Evolutionary conservation across 768 basidiomycete species (phyloP), one percentile per base, ranked within the genome.

Genomic region (Mrakia hoshinonis): DNA sequence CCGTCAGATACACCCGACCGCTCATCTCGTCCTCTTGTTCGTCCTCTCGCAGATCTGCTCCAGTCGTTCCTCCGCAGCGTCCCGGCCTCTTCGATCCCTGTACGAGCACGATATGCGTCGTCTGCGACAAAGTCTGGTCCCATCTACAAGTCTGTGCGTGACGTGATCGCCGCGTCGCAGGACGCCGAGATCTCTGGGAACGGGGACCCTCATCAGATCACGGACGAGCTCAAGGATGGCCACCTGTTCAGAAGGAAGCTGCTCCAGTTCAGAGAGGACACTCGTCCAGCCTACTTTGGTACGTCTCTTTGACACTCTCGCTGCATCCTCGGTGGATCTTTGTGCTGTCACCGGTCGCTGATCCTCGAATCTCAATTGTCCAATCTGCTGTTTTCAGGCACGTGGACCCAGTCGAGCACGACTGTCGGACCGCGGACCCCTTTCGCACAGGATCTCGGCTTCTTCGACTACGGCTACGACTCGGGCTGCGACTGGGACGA

Each of bases 401-500:
- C 96, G 7, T 97, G 91, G 88, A 93, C 92, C 10, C 87, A 89
- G 67, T 85, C 83, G 72, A 94, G 92, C 18, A 82, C 83, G 22
- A 80, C 85, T 43, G 86, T 98, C 72, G 89, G 92, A 0, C 88
- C 93, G 1, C 86, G 96, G 20, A 85, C 84, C 22, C 94, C 96
- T 0, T 88, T 95, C 73, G 86, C 84, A 2, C 85, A 85, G 74
- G 96, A 99, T 76, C 82, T 85, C 13, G 81, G 88, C 0, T 83
- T 85, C 15, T 84, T 90, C 67, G 92, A 98, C 79, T 99, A 98
- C 78, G 85, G 85, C 5, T 91, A 94, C 77, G 94, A 99, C 81
- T 93, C 91, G 65, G 95, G 91, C 18, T 92, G 88, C 75, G 96
- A 98, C 75, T 98, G 96, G 96, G 91, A 92, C 74, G 90, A 89